Evolutionary conservation across 1,284 basidiomycete genomes (phyloP), one percentile per base, ranked within the genome.

Genomic region (Cutaneotrichosporon sp.): DNA sequence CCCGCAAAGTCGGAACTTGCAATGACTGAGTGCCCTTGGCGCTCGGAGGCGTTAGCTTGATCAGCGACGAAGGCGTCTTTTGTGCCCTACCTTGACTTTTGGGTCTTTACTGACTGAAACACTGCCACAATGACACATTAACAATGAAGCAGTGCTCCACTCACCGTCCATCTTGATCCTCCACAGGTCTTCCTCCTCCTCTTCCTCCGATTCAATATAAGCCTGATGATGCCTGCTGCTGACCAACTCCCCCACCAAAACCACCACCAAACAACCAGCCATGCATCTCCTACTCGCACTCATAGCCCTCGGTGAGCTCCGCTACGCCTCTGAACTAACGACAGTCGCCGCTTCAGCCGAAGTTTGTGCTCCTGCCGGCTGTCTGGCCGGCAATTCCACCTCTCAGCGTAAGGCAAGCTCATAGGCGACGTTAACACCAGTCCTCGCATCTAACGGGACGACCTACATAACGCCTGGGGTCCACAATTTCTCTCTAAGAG

Each of bases 361-460:
- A n/a, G 64, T 72, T 3, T 75, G 73, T 51, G 65, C 68, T 16
- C 61, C 71, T 3, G 36, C 58, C 4, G 59, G 31, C 5, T 75
- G 73, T 51, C 31, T 75, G 13, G 30, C 65, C 13, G 73, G 72
- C 40, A 49, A 51, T n/a, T 61, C 70, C 9, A 56, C 65, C 6
- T 72, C 72, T 3, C 30, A 63, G 30, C 16, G 73, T 74, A 26
- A 66, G 71, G 52, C 49, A 38, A 7, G 83, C 87, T 90, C 83
- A 89, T 91, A 30, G 22, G 22, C 90, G 70, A 86, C 80, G 18
- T 89, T 89, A 71, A 92, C 91, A 74, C 89, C 82, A 62, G 91
- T 90, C 71, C 87, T 84, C 53, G 85, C 73, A 74, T 89, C 86
- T 22, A 64, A 63, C 55, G n/a, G 9, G 16, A 36, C n/a, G 7